Base-by-base conservation (phyloP, 305 asterid genomes). In the Fraxinus latifolia region DNA sequence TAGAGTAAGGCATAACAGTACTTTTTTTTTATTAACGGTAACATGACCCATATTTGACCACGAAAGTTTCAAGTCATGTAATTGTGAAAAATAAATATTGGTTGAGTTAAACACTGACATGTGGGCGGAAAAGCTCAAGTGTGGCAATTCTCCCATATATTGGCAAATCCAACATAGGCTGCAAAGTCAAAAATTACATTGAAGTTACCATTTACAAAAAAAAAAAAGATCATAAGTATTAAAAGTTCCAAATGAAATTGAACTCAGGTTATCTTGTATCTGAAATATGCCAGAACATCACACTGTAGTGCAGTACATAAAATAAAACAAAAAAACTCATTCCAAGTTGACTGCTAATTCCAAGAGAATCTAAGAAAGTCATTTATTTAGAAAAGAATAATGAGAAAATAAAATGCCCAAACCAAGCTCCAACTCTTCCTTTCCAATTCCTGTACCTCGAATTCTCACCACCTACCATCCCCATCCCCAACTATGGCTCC, bases 71-170 rank as follows among this genome's bases (percentile, higher is more conserved):
- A 73, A 58, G 3, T 58, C 3, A 58, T 17, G 68, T 5, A n/a
- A 15, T 50, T 50, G 62, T 15, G 62, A 50, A 50, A n/a, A 50
- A 19, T 1, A 58, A n/a, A 58, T 58, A 17, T 7, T 58, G 33
- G 27, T 79, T 77, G 72, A 76, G 77, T 27, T 25, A 65, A 74
- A 17, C 67, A 89, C 97, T 94, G 87, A 96, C 99, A 60, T 96
- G 99, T 47, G 99, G 98, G 23, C 98, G 98, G 67, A 96, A 94
- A 76, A 96, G 99, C 92, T 94, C 98, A 11, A 96, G 97, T 1
- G 99, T 96, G 62, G 99, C 99, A 21, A 96, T 96, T 84, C 99
- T 91, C 83, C 99, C 99, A 91, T 96, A 96, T 87, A 96, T 92
- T 25, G 99, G 98, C 89, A 96, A 97, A 84, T 96, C 99, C 90